phyloP scores from a whole-genome alignment of 306 rosid species.

The Crataegus laevigata region DNA sequence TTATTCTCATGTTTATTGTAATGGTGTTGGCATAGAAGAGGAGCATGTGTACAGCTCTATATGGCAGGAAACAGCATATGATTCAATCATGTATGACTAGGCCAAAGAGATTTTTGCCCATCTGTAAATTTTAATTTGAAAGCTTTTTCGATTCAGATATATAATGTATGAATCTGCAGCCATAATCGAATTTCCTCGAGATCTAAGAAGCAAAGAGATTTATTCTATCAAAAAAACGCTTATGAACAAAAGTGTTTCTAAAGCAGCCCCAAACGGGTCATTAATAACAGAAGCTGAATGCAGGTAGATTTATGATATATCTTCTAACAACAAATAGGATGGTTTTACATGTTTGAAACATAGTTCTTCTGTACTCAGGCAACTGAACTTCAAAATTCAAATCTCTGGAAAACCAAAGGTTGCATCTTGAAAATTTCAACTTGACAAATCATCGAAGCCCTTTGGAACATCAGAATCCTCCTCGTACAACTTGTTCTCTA shows the following conservation, averaged over 20 bases:
- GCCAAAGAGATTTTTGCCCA: neutral
- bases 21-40: conserved; percentile 23
- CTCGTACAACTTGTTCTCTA: neutral
- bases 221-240: neutral
- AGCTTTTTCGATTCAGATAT: neutral
- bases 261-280: too few relatives aligned
- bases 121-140: neutral
- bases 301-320: too few relatives aligned
- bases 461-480: neutral
- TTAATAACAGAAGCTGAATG: too few relatives aligned
- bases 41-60: neutral
- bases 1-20: conserved; percentile 5
- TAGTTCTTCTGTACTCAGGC: neutral
- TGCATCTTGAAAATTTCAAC: neutral
- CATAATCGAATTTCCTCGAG: neutral
- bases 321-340: neutral
- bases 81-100: conserved; percentile 14
- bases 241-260: neutral
- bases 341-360: neutral
- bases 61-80: conserved; percentile 13
- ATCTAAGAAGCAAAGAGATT: neutral
- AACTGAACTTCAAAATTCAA: neutral
- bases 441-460: neutral
- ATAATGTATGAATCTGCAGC: neutral
- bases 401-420: neutral